Evolutionary conservation across 176 grass and related monocot species (phyloP).

Genomic region (Ensete glaucum): DNA sequence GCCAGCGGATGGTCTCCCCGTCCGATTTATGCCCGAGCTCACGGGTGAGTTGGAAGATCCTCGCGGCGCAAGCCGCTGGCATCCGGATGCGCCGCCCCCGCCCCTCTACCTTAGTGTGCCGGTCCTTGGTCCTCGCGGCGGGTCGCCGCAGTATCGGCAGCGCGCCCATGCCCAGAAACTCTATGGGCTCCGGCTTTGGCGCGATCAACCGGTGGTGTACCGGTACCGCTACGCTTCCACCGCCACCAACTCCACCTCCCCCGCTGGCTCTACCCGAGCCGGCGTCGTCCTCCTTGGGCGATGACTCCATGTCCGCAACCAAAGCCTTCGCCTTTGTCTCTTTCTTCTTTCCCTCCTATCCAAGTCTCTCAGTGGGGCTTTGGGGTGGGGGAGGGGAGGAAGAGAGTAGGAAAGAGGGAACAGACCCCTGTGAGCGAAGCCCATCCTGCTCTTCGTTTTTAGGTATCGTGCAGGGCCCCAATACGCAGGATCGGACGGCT

Average conservation of each 20-base stretch:
- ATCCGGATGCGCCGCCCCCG: slow-evolving; percentile 84
- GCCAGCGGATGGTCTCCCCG: slow-evolving; percentile 87
- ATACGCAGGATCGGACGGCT: background rate
- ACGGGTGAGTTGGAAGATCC: slow-evolving; percentile 52
- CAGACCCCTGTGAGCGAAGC: background rate
- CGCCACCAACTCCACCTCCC: slow-evolving; percentile 13
- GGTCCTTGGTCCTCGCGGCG: slow-evolving; percentile 56
- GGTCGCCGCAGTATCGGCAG: slow-evolving; percentile 36
- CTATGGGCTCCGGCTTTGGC: slow-evolving; percentile 60
- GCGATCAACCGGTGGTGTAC: slow-evolving; percentile 29
- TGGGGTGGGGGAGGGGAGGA: background rate
- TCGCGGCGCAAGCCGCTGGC: slow-evolving; percentile 53
- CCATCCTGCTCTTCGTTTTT: background rate
- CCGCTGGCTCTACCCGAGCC: background rate
- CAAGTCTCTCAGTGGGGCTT: background rate
- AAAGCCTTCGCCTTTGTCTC: background rate
- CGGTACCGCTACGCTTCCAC: slow-evolving; percentile 13
- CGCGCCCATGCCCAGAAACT: slow-evolving; percentile 41
- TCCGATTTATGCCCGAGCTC: slow-evolving; percentile 84
- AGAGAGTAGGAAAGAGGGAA: background rate
- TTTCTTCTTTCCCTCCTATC: background rate
- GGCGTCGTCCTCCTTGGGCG: background rate
- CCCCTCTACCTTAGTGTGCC: slow-evolving; percentile 88
- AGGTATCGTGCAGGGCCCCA: background rate
- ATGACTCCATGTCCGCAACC: background rate